Conservation (phyloP, 257 asterid species). For the Linderniella brevidens region DNA sequence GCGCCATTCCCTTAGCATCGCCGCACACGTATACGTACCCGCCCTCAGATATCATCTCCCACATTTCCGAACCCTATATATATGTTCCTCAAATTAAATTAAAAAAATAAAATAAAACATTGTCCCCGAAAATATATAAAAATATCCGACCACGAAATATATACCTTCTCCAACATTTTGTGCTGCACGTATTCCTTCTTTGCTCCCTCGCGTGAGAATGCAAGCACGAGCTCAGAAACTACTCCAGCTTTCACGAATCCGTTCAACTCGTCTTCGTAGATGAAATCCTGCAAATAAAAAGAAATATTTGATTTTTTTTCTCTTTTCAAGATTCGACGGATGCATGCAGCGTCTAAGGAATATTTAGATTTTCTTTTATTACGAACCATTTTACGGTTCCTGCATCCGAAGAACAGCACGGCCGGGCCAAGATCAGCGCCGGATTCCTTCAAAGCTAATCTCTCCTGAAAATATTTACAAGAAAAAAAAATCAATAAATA, state of each 20-base stretch:
- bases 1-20: conserved; percentile 99
- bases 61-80: conserved; percentile 65
- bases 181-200: conserved; percentile 71
- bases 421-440: conserved; percentile 92
- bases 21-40: conserved; percentile 83
- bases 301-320: neutral
- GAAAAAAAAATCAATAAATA: neutral
- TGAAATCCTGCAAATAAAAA: conserved; percentile 37
- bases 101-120: neutral
- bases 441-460: conserved; percentile 78
- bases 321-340: neutral
- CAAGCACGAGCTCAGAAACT: conserved; percentile 52
- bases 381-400: conserved; percentile 79
- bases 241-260: conserved; percentile 35
- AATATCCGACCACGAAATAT: too few relatives aligned
- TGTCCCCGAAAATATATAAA: neutral
- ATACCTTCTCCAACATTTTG: conserved; percentile 53
- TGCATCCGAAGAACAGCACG: conserved; percentile 77
- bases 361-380: neutral
- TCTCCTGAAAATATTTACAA: conserved; percentile 45
- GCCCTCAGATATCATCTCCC: conserved; percentile 84
- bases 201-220: conserved; percentile 68
- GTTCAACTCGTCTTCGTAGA: conserved; percentile 54
- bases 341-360: neutral
- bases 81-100: neutral